Conservation (phyloP, 805 yeast species). For the Hanseniaspora pseudoguilliermondii region DNA sequence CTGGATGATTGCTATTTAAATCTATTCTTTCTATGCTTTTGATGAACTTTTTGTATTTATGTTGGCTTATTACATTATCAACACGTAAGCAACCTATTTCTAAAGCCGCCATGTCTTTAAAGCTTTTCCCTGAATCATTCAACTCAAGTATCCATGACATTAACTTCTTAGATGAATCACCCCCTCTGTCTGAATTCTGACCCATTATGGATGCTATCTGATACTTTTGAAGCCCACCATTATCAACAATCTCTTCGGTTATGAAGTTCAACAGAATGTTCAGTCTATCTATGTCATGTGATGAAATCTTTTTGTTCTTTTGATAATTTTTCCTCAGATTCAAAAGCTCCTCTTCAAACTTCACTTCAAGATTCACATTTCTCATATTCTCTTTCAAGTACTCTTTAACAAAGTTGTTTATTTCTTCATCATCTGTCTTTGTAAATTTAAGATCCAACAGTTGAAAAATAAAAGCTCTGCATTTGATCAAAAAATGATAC, state of each 20-base stretch:
- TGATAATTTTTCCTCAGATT: conserved; percentile 14
- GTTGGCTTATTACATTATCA: conserved; percentile 50
- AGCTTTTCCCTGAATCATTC: conserved; percentile 5
- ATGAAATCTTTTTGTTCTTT: conserved; percentile 17
- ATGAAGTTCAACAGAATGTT: conserved; percentile 36
- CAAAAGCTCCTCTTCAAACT: not conserved
- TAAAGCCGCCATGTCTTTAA: conserved; percentile 33
- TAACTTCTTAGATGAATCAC: conserved; percentile 76
- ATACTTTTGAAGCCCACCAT: conserved; percentile 70
- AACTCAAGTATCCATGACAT: conserved; percentile 53
- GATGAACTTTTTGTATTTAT: conserved; percentile 33
- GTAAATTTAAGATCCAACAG: conserved; percentile 15
- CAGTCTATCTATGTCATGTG: conserved; percentile 11
- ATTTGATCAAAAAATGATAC: conserved; percentile 59
- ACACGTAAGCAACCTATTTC: conserved; percentile 78
- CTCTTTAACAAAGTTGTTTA: conserved; percentile 10
- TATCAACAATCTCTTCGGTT: conserved; percentile 44
- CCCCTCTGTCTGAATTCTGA: conserved; percentile 66
- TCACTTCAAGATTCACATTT: conserved; percentile 15
- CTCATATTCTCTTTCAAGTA: conserved; percentile 16
- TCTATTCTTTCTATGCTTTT: conserved; percentile 52
- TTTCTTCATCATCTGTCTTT: conserved; percentile 15
- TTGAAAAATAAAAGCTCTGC: conserved; percentile 30
- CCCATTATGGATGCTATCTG: conserved; percentile 82
- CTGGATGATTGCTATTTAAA: conserved; percentile 59